Percentiles rank a stretch among this genome's conserved stretches.
Evolutionary conservation across 768 basidiomycete genomes (phyloP).

Genomic region (Amanita muscaria): DNA sequence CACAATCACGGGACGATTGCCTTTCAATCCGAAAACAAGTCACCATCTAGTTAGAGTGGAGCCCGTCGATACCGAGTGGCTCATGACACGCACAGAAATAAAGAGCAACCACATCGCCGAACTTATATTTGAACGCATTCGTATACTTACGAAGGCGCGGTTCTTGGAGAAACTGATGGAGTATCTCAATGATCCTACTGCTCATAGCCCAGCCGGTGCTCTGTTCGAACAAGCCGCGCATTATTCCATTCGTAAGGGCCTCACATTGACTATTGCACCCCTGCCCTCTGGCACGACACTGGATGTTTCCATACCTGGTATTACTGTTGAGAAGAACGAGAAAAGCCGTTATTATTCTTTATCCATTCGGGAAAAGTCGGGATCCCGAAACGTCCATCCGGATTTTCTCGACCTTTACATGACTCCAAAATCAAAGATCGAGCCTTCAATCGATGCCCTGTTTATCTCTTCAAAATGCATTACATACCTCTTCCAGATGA

Average conservation of each 20-base stretch:
- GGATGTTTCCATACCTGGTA: slow-evolving; percentile 4
- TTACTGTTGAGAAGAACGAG: not conserved
- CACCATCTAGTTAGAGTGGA: slow-evolving; percentile 6
- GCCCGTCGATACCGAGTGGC: slow-evolving; percentile 4
- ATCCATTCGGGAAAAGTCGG: not conserved
- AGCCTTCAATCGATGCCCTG: slow-evolving; percentile 6
- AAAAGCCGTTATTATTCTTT: no score
- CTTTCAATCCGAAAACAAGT: slow-evolving; percentile 6
- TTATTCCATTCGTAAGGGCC: no score
- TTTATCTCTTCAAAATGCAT: slow-evolving; percentile 7
- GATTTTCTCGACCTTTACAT: slow-evolving; percentile 4
- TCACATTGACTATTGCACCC: no score
- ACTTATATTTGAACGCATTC: no score
- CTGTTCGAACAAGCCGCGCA: no score
- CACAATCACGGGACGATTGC: slow-evolving; percentile 3
- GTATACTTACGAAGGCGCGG: no score
- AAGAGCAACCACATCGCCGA: slow-evolving; percentile 6
- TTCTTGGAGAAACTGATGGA: slow-evolving; percentile 3
- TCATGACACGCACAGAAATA: no score
- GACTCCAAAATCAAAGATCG: slow-evolving; percentile 6
- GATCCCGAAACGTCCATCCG: slow-evolving; percentile 3
- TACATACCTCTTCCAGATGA: slow-evolving; percentile 13
- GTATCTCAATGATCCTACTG: not conserved
- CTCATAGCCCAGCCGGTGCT: slow-evolving; percentile 3
- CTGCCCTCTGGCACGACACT: not conserved